Evolutionary conservation across 2,329 filamentous ascomycete species (phyloP), one percentile per base, ranked within the genome.

Genomic region (Periconia macrospinosa): DNA sequence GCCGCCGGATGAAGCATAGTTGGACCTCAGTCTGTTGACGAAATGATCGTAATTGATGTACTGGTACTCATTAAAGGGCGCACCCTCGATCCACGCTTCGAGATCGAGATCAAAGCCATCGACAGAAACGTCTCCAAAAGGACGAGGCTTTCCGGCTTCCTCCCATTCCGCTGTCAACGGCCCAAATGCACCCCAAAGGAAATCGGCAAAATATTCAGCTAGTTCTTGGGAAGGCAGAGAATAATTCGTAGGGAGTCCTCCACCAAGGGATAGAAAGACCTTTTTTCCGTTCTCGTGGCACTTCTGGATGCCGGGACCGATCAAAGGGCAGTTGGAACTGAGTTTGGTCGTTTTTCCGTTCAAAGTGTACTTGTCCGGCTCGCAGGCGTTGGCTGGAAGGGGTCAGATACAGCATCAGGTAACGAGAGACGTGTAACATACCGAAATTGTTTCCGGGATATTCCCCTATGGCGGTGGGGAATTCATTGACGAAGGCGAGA

Each of bases 401-500:
- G 11, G 33, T 37, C 11, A 37, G 33, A 37, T 69, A 41, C 30
- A 44, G 11, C 19, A 2, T 45, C 23, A 30, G 10, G 23, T 27
- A 27, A 27, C 23, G 23, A 27, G 23, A 27, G 8, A 49, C 45
- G 41, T 37, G 14, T 3, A 13, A 30, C 30, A 56, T 83, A 56
- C 79, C 83, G 62, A 84, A 85, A 70, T 85, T 83, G 13, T 76
- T 79, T 11, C 75, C 77, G 6, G 83, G 82, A 57, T 75, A 82
- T 35, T 76, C 78, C 40, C 73, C 75, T 17, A 66, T 63, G 44
- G 77, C 72, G 49, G 78, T 73, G 0, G 83, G 82, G 60, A 84
- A 85, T 40, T 71, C 59, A 58, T 82, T 82, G 52, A 86, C 73
- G 59, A 85, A 86, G 3, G 73, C 81, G 54, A 85, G 68, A 55